Evolutionary conservation across 1,284 basidiomycete genomes (phyloP), one percentile per base, ranked within the genome.

Genomic region (Naganishia sp.): DNA sequence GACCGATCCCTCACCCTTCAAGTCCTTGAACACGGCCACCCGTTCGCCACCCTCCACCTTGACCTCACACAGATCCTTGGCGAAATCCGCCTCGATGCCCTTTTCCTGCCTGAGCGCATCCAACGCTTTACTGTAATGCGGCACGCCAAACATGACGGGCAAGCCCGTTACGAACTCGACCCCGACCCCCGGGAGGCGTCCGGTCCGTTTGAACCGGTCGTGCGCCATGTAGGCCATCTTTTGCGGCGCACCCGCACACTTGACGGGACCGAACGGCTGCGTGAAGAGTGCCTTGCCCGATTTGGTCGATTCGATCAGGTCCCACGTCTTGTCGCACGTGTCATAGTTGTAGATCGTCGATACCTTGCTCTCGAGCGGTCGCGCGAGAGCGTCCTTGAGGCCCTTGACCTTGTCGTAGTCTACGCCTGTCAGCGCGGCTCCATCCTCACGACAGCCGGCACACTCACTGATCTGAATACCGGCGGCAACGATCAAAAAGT

Each of bases 191-290:
- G 83, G 81, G 7, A 81, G 76, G n/a, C 88, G 84, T 5, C 81
- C 80, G 2, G 87, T 88, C 71, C 78, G 82, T 63, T 83, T 82
- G 74, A 84, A 91, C 55, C 86, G 82, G 73, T 92, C 89, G 88
- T 88, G 89, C 55, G 92, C 89, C 90, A 94, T 93, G 90, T 92
- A 95, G 87, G 92, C 90, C 71, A 94, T 90, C 80, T 94, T 94
- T 75, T 93, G 90, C 21, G 91, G 92, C 17, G 90, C 92, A 79
- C 95, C 95, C 63, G 94, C 90, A 77, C 94, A 98, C 81, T 98
- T 98, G 78, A 98, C 86, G 28, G 92, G 82, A 25, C 94, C 93
- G n/a, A 89, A 87, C 35, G 94, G 95, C 77, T 98, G 95, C 0
- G 95, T 98, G 81, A 99, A 98, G 73, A 99, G 85, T 2, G 94